Base-by-base conservation (phyloP, 2,329 filamentous ascomycete genomes). In the Colletotrichum gigasporum region DNA sequence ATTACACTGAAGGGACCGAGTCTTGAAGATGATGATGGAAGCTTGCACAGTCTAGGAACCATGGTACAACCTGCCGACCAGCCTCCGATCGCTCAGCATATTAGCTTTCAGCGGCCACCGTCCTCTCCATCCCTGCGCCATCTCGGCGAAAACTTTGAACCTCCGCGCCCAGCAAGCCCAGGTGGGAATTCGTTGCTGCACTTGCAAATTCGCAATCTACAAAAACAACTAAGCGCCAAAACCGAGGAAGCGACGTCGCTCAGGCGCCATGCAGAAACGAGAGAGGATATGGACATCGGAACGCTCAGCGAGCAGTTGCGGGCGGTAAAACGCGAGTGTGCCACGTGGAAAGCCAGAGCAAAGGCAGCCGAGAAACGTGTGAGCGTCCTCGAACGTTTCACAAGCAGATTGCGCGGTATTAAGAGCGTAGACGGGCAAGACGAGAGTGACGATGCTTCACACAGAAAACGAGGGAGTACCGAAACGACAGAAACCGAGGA, bases 311-410 rank as follows among this genome's bases (percentile, higher is more conserved):
- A 85, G 67, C 78, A 85, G 67, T 69, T 89, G 44, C 73, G 81
- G 18, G 74, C 76, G 18, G 73, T 78, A 3, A 79, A 78, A 52
- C 72, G 75, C 32, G 82, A 85, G 47, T 71, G 76, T 32, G 69
- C 75, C 28, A 79, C 75, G 65, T 90, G 87, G 88, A 83, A 79
- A 66, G 79, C 78, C 30, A 78, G 85, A 30, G 88, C 88, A 0
- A 81, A 87, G 69, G 77, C 79, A 4, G 86, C 87, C 0, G 87
- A 90, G 75, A 79, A 75, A 64, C 79, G 83, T 50, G 71, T 88
- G 16, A 76, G 79, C 4, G 78, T 82, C 22, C 80, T 85, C 63
- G 79, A 85, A 70, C 73, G 75, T 39, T 81, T 83, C 63, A 78
- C 76, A 3, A 64, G 71, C 12, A 72, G 73, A 22, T 39, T 81